These are phyloP conservation scores for Heterococcus sp. DNA, from an alignment of 108 stramenopile species.

Conservation along the genomic window DNA sequence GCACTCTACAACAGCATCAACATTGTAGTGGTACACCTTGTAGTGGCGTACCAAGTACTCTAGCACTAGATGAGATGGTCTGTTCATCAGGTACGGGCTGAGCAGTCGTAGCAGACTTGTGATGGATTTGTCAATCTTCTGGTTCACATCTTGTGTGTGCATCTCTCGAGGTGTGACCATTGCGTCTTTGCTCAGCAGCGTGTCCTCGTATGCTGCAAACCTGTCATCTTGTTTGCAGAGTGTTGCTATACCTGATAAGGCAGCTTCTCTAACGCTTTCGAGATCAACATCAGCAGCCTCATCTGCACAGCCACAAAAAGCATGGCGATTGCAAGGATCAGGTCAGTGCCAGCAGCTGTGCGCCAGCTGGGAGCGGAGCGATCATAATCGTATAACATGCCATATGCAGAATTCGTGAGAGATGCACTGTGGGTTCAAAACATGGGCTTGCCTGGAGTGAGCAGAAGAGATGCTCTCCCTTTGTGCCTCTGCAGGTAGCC, in stretches of 20 bases:
- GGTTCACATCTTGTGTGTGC: conserved; percentile 16
- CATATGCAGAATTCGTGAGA: neutral
- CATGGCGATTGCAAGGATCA: neutral
- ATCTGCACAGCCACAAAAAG: neutral
- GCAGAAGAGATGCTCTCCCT: conserved; percentile 38
- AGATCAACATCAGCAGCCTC: conserved; percentile 41
- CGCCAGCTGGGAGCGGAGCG: neutral
- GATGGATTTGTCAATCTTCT: conserved; percentile 16
- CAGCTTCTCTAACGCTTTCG: conserved; percentile 32
- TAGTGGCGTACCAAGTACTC: conserved; percentile 45
- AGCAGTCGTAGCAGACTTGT: conserved; percentile 15
- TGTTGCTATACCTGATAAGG: conserved; percentile 7
- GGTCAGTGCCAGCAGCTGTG: neutral
- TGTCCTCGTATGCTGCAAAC: conserved; percentile 35
- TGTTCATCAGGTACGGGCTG: conserved; percentile 17
- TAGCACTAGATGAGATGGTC: conserved; percentile 15
- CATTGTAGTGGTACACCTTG: conserved; percentile 43
- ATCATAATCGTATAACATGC: neutral
- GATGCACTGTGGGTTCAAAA: neutral
- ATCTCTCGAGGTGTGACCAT: conserved; percentile 21
- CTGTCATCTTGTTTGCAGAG: conserved; percentile 7
- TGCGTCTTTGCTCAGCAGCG: conserved; percentile 38
- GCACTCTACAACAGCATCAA: conserved; percentile 35
- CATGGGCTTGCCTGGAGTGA: conserved; percentile 24
- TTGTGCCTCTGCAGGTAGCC: conserved; percentile 37